Conservation (phyloP, 129 eudicot species). For the Flaveria sonorensis region DNA sequence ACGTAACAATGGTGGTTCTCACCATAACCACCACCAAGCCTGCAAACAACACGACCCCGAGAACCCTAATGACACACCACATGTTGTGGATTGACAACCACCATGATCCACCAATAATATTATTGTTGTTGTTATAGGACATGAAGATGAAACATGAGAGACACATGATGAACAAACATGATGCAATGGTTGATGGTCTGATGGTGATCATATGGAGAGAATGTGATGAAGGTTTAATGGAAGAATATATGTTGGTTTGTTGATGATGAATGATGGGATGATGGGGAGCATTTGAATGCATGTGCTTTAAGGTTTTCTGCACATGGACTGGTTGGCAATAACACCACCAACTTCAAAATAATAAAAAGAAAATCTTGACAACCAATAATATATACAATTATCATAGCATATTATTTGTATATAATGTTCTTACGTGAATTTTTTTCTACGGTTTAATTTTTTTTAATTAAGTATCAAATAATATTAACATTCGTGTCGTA, state of each 20-base stretch:
- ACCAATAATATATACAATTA: not conserved
- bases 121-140: not conserved
- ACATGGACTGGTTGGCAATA: slow-evolving; percentile 42
- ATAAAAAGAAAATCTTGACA: not conserved
- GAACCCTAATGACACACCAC: slow-evolving; percentile 12
- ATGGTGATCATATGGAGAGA: slow-evolving; percentile 22
- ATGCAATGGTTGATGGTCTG: slow-evolving; percentile 24
- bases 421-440: no score
- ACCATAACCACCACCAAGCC: slow-evolving; percentile 45
- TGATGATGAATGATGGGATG: slow-evolving; percentile 18
- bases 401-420: no score
- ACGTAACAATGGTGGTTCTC: slow-evolving; percentile 62
- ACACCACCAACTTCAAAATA: slow-evolving; percentile 33
- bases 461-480: no score
- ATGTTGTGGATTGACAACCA: slow-evolving; percentile 24
- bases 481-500: no score
- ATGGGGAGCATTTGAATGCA: slow-evolving; percentile 18
- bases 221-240: slow-evolving; percentile 13
- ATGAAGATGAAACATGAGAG: slow-evolving; percentile 16
- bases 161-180: slow-evolving; percentile 26
- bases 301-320: slow-evolving; percentile 28
- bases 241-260: slow-evolving; percentile 34
- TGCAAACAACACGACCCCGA: slow-evolving; percentile 25
- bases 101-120: slow-evolving; percentile 19
- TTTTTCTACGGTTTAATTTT: no score